phyloP scores from a whole-genome alignment of 768 basidiomycete species.

The Pleurotus pulmonarius region DNA sequence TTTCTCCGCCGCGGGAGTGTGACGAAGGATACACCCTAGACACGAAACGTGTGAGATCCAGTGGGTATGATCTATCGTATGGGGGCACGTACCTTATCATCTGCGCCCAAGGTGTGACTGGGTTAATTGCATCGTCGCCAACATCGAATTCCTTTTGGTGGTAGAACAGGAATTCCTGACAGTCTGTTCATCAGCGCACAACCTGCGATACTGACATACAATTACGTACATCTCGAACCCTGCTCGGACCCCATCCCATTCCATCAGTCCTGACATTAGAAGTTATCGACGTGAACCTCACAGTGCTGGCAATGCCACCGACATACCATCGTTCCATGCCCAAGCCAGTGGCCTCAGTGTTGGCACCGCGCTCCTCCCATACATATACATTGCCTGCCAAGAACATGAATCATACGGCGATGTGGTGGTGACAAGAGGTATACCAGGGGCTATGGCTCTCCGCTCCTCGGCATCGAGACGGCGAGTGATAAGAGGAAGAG shows the following conservation, averaged over 20 bases:
- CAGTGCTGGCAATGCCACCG: not conserved
- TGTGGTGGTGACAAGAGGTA: not conserved
- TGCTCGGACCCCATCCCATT: conserved; percentile 83
- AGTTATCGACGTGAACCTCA: conserved; percentile 8
- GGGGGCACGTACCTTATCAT: conserved; percentile 54
- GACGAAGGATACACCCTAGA: conserved; percentile 27
- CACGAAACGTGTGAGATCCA: not conserved
- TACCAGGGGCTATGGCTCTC: conserved; percentile 52
- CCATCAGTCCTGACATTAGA: conserved; percentile 41
- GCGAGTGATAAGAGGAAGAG: conserved; percentile 73
- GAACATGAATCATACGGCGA: not conserved
- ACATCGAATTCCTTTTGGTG: conserved; percentile 73
- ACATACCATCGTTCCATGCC: conserved; percentile 82
- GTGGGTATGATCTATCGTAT: conserved; percentile 5
- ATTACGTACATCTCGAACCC: conserved; percentile 45
- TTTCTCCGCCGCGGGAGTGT: conserved; percentile 39
- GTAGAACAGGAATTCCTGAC: conserved; percentile 79
- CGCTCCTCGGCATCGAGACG: conserved; percentile 83
- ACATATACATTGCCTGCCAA: conserved; percentile 70
- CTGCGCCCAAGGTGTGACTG: conserved; percentile 72
- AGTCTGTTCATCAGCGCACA: conserved; percentile 13
- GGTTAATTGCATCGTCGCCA: conserved; percentile 49
- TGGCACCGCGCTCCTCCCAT: conserved; percentile 85
- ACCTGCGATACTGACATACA: conserved; percentile 24
- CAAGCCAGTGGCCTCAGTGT: conserved; percentile 75